Evolutionary conservation across 2,329 filamentous ascomycete species (phyloP), one percentile per base, ranked within the genome.

Genomic region (Trichoderma sp.): DNA sequence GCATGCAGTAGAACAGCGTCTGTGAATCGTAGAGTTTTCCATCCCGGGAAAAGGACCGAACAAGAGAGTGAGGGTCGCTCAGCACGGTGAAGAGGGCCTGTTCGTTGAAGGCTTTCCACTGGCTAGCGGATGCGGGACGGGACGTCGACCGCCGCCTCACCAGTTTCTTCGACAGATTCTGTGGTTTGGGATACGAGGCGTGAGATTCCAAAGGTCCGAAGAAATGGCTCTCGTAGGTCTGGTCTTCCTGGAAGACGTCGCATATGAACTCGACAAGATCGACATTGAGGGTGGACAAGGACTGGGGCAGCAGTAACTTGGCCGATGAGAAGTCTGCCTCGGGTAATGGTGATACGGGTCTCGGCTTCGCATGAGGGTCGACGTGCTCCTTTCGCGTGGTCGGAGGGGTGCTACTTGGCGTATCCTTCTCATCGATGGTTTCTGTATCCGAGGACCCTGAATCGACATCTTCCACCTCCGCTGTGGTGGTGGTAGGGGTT

Each of bases 81-180:
- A 90, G 78, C 7, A 88, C 82, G 69, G 84, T 84, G 72, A 89
- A 90, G 7, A 90, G 76, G 57, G 84, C 86, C 71, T 90, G 88
- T 68, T 88, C 83, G 39, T 85, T 81, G 69, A 90, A 90, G 1
- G 80, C 72, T 67, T 82, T 84, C 85, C 87, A 90, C 66, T 85
- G 79, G 14, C 77, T 72, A 63, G 67, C 71, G 2, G 70, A 70
- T 6, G 67, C 21, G 17, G 66, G 5, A 19, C 54, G 30, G 1
- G 57, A 58, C 19, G 44, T 64, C 5, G 63, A 59, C 19, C 64
- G 51, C 28, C 66, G 66, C n/a, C 69, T 62, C 3, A 14, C 48
- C 44, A 72, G 51, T 48, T 54, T 68, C 15, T 39, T 52, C n/a
- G 59, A 47, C 9, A 26, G 47, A 12, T 68, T 66, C 26, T 64